Conservation (phyloP, 106 monocot species). For the Amphibolis antarctica region DNA sequence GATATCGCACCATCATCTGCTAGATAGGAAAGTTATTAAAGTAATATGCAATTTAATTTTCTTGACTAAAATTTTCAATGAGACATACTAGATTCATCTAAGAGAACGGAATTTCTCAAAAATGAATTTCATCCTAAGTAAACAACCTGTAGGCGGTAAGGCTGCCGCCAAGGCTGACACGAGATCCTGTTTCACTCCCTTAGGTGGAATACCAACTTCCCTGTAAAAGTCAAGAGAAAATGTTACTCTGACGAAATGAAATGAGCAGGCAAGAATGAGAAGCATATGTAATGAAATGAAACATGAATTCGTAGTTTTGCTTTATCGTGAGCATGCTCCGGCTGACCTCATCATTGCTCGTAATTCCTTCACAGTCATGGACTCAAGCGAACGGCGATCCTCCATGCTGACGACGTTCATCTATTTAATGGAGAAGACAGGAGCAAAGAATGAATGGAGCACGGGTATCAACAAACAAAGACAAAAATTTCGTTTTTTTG, state of each 20-base stretch:
- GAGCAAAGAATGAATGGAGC: no score
- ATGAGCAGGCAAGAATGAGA: no score
- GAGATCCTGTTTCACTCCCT: conserved; percentile 63
- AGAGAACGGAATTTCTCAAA: not conserved
- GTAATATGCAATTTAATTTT: not conserved
- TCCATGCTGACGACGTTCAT: not conserved
- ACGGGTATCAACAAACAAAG: no score
- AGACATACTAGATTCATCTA: not conserved
- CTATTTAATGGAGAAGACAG: no score
- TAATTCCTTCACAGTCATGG: conserved; percentile 67
- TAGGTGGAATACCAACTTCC: conserved; percentile 41
- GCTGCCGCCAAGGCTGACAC: conserved; percentile 41
- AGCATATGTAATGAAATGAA: no score
- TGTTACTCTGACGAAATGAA: not conserved
- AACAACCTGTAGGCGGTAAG: conserved; percentile 7
- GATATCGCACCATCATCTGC: conserved; percentile 8
- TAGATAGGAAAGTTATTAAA: not conserved
- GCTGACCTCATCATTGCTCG: conserved; percentile 42
- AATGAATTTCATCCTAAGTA: conserved; percentile 19
- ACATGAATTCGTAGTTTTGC: not conserved
- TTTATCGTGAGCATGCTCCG: not conserved
- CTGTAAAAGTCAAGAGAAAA: conserved; percentile 18
- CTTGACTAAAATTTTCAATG: no score
- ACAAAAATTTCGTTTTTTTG: no score
- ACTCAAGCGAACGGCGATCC: conserved; percentile 21